Percentiles rank a stretch among this genome's conserved stretches.
Evolutionary conservation across 345 rosid species (phyloP).

Genomic region (Gossypium herbaceum): DNA sequence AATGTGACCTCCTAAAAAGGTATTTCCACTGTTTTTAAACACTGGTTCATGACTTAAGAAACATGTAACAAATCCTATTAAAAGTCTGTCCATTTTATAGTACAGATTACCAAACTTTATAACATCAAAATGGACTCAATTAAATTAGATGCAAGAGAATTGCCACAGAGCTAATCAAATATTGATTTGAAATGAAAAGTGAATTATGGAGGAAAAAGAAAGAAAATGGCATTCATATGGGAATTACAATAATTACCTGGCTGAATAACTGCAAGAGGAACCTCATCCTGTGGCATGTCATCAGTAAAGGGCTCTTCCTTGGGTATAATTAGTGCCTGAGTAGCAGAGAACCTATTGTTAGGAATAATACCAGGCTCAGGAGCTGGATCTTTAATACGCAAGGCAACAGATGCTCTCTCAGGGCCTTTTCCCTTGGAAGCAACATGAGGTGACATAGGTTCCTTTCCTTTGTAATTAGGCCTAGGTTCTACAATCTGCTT

Average conservation of each 20-base stretch:
- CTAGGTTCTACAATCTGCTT: slow-evolving; percentile 20
- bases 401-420: slow-evolving; percentile 22
- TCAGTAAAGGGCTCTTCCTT: slow-evolving; percentile 55
- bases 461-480: slow-evolving; percentile 42
- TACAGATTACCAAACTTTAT: not conserved
- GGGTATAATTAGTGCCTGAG: slow-evolving; percentile 28
- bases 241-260: slow-evolving; percentile 39
- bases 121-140: not conserved
- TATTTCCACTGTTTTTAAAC: not conserved
- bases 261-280: slow-evolving; percentile 42
- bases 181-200: not conserved
- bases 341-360: slow-evolving; percentile 20
- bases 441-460: slow-evolving; percentile 32
- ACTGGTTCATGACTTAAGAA: not conserved
- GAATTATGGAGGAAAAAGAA: not conserved
- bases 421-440: slow-evolving; percentile 20
- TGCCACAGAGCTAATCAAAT: not conserved
- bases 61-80: not conserved
- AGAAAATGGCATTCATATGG: not conserved
- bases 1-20: not conserved
- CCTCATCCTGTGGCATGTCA: slow-evolving; percentile 33
- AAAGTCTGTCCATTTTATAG: not conserved
- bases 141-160: not conserved
- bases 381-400: slow-evolving; percentile 27
- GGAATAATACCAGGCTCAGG: slow-evolving; percentile 15